A percentile compares a stretch with the other conserved stretches of the same genome.
Evolutionary conservation across 305 asterid species (phyloP).

Genomic region (Fraxinus nigra): DNA sequence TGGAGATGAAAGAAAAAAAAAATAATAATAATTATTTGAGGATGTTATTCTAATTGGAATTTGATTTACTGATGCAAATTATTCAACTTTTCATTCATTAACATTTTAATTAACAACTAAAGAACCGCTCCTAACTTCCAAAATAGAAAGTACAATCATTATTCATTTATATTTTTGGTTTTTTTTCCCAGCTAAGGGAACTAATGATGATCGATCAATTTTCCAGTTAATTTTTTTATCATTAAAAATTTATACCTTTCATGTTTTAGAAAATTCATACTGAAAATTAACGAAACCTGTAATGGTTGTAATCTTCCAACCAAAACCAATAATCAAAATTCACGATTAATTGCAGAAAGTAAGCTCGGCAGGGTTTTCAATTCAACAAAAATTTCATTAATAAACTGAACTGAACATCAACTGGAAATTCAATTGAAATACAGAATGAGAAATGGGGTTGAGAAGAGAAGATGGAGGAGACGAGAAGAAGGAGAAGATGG

Average conservation of each 20-base stretch:
- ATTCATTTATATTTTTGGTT: neutral
- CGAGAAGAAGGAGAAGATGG: no score
- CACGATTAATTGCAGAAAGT: no score
- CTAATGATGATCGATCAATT: neutral
- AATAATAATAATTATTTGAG: neutral
- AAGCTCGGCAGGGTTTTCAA: no score
- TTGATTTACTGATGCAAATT: neutral
- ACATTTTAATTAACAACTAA: neutral
- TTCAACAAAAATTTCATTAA: no score
- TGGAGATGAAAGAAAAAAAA: neutral
- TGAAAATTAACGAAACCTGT: neutral
- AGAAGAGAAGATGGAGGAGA: no score
- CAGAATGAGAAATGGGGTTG: no score
- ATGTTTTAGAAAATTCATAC: constrained; percentile 1
- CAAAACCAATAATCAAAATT: no score
- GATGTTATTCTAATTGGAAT: neutral
- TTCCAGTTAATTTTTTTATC: no score
- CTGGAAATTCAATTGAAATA: no score
- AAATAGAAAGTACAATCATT: neutral
- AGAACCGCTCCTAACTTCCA: neutral
- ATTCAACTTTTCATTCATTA: neutral
- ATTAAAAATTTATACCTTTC: neutral
- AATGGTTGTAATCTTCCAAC: no score
- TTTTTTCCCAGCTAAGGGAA: neutral
- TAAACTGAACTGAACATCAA: no score